Conservation (phyloP, 352 stramenopile genomes). For the Phytopythium sindhum region DNA sequence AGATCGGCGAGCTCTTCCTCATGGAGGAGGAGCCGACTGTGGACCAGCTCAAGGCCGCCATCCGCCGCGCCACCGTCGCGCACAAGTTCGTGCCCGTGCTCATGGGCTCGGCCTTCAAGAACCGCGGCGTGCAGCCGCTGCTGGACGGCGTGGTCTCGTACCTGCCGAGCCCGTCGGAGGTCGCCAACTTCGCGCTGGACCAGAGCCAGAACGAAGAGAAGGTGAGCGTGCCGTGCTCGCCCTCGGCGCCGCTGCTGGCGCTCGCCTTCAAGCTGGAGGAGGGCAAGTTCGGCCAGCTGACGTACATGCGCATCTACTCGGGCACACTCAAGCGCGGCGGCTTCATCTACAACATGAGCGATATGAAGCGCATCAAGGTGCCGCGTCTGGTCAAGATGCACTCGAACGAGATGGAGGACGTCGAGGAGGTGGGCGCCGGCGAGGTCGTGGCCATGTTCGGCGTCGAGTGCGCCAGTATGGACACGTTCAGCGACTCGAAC, state of each 20-base stretch:
- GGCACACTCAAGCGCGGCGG: conserved; percentile 81
- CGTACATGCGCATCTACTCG: conserved; percentile 96
- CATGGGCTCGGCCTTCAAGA: conserved; percentile 98
- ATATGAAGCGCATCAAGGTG: conserved; percentile 95
- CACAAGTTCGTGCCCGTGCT: conserved; percentile 99
- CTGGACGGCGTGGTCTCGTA: conserved; percentile 98
- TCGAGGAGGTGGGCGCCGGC: conserved; percentile 91
- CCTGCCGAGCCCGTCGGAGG: conserved; percentile 93
- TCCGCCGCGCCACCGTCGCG: conserved; percentile 94
- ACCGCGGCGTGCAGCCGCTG: conserved; percentile 98
- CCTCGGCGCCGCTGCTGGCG: conserved; percentile 91
- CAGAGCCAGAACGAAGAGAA: conserved; percentile 90
- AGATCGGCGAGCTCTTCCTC: conserved; percentile 99
- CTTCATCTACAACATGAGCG: conserved; percentile 88
- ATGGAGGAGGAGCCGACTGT: conserved; percentile 95
- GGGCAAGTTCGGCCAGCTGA: conserved; percentile 98
- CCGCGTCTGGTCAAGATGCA: conserved; percentile 99
- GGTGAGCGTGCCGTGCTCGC: conserved; percentile 83
- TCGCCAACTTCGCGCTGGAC: conserved; percentile 96
- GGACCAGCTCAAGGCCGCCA: conserved; percentile 92
- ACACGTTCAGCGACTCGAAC: conserved; percentile 94
- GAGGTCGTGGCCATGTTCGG: conserved; percentile 99
- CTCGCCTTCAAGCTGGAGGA: conserved; percentile 99
- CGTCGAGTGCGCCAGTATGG: conserved; percentile 98
- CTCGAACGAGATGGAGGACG: conserved; percentile 99